Evolutionary conservation across 1,139 yeast species (phyloP).

Genomic region (Wickerhamiella pararugosa): DNA sequence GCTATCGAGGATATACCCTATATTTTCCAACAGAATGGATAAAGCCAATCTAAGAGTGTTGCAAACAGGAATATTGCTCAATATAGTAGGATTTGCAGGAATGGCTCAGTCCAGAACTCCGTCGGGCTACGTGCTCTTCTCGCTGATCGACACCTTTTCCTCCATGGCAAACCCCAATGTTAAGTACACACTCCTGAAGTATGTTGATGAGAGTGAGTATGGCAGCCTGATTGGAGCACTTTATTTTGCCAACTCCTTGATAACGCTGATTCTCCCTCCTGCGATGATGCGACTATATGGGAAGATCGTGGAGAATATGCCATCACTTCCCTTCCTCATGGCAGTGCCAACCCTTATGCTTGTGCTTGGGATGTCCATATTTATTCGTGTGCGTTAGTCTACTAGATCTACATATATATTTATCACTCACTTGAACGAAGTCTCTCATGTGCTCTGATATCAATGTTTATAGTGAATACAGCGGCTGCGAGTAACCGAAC

Average conservation of each 20-base stretch:
- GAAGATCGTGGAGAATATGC: conserved; percentile 12
- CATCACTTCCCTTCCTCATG: conserved; percentile 14
- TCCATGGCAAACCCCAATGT: conserved; percentile 13
- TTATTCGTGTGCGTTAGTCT: no score
- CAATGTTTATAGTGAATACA: no score
- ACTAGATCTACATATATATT: no score
- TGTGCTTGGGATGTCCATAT: no score
- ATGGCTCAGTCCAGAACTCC: conserved; percentile 11
- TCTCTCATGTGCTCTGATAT: no score
- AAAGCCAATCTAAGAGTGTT: conserved; percentile 10
- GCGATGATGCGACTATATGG: conserved; percentile 12
- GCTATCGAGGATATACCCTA: conserved; percentile 7
- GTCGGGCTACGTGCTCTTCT: conserved; percentile 9
- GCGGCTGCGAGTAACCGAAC: no score
- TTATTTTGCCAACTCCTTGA: conserved; percentile 9
- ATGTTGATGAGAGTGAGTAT: conserved; percentile 12
- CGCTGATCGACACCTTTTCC: conserved; percentile 13
- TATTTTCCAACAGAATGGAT: conserved; percentile 11
- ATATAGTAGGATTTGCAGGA: conserved; percentile 9
- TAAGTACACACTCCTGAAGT: conserved; percentile 13
- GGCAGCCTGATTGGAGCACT: conserved; percentile 16
- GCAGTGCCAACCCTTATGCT: no score
- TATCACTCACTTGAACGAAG: no score
- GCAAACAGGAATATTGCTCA: conserved; percentile 9
- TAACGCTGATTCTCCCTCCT: conserved; percentile 11